Conservation (phyloP, 257 asterid species). For the Solanum appendiculatum region DNA sequence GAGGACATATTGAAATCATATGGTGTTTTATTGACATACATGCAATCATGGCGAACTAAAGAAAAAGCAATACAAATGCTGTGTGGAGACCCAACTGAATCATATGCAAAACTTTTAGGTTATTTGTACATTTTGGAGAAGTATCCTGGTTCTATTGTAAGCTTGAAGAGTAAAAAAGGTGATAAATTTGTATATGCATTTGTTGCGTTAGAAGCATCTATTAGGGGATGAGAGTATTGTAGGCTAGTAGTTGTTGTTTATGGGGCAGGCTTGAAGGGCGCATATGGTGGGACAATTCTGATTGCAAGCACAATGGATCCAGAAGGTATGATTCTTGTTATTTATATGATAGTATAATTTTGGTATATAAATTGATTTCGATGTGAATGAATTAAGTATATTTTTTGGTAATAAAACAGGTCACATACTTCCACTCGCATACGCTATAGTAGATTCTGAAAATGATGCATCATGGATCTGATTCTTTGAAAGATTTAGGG, state of each 20-base stretch:
- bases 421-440: background rate
- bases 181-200: background rate
- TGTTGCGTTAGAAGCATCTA: background rate
- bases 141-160: background rate
- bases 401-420: background rate
- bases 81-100: background rate
- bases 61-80: too few relatives aligned
- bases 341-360: background rate
- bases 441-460: background rate
- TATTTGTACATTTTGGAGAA: background rate
- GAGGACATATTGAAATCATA: background rate
- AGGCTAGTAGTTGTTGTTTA: background rate
- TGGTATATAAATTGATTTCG: background rate
- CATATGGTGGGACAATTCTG: background rate
- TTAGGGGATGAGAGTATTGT: background rate
- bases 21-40: background rate
- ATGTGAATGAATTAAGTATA: background rate
- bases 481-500: background rate
- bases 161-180: background rate
- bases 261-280: rapidly evolving
- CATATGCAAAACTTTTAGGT: background rate
- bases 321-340: background rate
- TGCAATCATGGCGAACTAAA: too few relatives aligned
- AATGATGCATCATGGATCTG: too few relatives aligned
- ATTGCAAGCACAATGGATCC: background rate